Base-by-base conservation (phyloP, 2,329 filamentous ascomycete genomes). In the Capronia americana region DNA sequence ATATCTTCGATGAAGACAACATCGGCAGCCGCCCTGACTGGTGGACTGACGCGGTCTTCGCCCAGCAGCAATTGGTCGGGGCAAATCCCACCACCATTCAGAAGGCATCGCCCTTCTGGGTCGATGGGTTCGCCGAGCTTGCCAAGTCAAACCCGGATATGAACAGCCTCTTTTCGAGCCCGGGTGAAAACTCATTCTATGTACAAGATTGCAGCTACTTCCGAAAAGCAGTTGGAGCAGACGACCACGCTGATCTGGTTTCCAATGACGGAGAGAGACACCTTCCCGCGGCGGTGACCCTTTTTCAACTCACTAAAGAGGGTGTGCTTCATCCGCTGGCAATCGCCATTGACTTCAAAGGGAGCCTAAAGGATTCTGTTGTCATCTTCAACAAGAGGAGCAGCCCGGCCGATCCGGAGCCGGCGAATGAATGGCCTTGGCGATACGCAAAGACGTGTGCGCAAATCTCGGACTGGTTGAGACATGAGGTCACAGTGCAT, bases 391-490 rank as follows among this genome's bases (percentile, higher is more conserved):
- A 85, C 75, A 76, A 77, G 61, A 75, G 81, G 2, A 69, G 79
- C 8, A 61, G 14, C n/a, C 77, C 81, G 0, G 67, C 70, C 0
- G 72, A 68, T 1, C 66, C 64, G 32, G 69, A 73, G 23, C 79
- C 84, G 67, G 77, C 76, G 58, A 71, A 74, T 1, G 83, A 85
- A 73, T 85, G 82, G 81, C 77, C 82, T 0, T 85, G 83, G 83
- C 75, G 83, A 53, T 85, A 84, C 70, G 83, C 83, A 23, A 85
- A 85, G 73, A 83, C 79, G 0, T 84, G 80, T 55, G 79, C 78
- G 1, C 82, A 84, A 64, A 76, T 78, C 1, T 77, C 80, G 0
- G 83, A 85, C 72, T 85, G 82, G 83, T 73, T 78, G 59, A 76
- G 79, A 4, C 83, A 85, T 65, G 82, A 85, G 71, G 67, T 84